These are phyloP conservation scores for Hypoxylon perforatum DNA, from an alignment of 495 filamentous ascomycete genomes.

Conservation along the genomic window DNA sequence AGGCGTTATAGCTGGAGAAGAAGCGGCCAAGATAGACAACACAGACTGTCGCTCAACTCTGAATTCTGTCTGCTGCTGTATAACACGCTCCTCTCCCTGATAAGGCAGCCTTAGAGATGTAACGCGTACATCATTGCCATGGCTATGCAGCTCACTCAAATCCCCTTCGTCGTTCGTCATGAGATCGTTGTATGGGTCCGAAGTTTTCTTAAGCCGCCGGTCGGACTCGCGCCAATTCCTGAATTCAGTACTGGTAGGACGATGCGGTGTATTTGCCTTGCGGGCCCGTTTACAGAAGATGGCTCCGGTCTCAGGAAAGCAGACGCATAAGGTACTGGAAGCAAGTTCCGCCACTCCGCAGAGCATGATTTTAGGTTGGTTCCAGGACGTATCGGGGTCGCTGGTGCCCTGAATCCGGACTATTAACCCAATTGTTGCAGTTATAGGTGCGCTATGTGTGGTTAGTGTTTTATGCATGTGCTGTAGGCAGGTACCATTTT, in stretches of 20 bases:
- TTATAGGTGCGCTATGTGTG: slow-evolving; percentile 12
- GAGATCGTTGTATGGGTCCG: slow-evolving; percentile 2
- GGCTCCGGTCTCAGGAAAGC: slow-evolving; percentile 21
- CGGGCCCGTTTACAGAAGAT: neutral
- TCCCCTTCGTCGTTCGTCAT: slow-evolving; percentile 1
- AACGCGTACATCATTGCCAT: neutral
- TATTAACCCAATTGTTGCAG: slow-evolving; percentile 1
- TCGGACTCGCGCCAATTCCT: neutral
- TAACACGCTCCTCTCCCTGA: neutral
- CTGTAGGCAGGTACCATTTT: neutral
- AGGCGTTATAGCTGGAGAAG: too few species aligned
- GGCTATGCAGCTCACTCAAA: neutral
- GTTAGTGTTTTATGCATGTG: neutral
- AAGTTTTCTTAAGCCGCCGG: neutral
- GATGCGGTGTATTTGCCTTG: neutral
- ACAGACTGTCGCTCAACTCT: slow-evolving; percentile 3
- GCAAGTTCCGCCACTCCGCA: slow-evolving; percentile 22
- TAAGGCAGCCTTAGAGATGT: neutral
- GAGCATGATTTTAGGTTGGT: slow-evolving; percentile 23
- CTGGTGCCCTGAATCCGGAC: slow-evolving; percentile 18
- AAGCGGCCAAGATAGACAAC: too few species aligned
- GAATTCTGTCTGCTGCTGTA: neutral
- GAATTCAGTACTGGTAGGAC: neutral
- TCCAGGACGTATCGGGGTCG: slow-evolving; percentile 22
- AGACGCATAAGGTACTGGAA: slow-evolving; percentile 16